These are phyloP conservation scores for Fusarium longipes DNA, from an alignment of 2,329 filamentous ascomycete genomes.

Conservation along the genomic window DNA sequence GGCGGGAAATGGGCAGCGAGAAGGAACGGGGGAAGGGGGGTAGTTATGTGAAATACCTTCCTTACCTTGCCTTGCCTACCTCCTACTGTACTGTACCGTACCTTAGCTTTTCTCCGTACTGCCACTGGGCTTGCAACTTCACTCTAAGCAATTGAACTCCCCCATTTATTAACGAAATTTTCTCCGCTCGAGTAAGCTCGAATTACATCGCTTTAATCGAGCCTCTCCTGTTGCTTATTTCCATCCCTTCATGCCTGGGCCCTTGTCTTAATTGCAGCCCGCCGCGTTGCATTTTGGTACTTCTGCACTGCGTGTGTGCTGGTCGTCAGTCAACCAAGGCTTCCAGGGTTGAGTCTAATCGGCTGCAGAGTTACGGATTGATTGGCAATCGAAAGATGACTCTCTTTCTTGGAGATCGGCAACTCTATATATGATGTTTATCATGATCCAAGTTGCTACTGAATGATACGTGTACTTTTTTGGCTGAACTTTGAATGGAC, in stretches of 20 bases:
- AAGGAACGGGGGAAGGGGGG: conserved; percentile 52
- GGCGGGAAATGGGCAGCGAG: conserved; percentile 46
- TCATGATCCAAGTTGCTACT: not conserved
- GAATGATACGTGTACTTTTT: not conserved
- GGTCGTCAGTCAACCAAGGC: conserved; percentile 24
- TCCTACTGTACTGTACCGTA: conserved; percentile 12
- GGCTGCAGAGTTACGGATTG: not conserved
- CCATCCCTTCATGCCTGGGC: not conserved
- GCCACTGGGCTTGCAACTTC: conserved; percentile 38
- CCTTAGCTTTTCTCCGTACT: conserved; percentile 37
- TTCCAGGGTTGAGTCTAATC: conserved; percentile 23
- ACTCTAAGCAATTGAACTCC: conserved; percentile 28
- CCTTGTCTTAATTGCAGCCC: not conserved
- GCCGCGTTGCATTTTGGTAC: conserved; percentile 3
- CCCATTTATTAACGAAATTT: conserved; percentile 33
- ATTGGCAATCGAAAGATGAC: not conserved
- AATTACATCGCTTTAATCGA: conserved; percentile 10
- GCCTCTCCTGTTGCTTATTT: not conserved
- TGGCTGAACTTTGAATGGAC: not conserved
- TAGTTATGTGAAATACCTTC: conserved; percentile 53
- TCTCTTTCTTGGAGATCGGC: not conserved
- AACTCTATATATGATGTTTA: not conserved
- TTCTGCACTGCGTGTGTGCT: conserved; percentile 14
- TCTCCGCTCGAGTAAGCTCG: conserved; percentile 29
- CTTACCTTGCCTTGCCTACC: conserved; percentile 35